A percentile compares a stretch with the other conserved stretches of the same genome.
Evolutionary conservation across 106 monocot species (phyloP).

Genomic region (Apostasia shenzhenica): DNA sequence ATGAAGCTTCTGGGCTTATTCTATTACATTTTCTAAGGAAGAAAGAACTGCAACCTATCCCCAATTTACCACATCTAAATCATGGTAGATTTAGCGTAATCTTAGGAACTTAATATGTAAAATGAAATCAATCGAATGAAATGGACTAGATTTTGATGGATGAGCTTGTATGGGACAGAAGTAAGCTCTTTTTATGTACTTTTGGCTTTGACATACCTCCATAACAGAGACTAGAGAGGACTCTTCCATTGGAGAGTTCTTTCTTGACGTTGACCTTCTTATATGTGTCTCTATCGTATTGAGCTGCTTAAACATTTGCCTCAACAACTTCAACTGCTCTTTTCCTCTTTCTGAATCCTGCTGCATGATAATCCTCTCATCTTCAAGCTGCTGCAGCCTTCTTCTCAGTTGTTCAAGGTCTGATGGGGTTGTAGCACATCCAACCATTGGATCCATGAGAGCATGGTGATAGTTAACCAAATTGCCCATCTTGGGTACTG

Average conservation of each 20-base stretch:
- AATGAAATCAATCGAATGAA: too few species aligned
- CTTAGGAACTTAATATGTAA: too few species aligned
- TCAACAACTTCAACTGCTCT: conserved; percentile 41
- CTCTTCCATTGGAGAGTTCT: conserved; percentile 13
- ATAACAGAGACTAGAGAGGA: conserved; percentile 27
- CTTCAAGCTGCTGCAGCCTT: conserved; percentile 30
- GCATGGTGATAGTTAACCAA: background rate
- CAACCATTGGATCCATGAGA: background rate
- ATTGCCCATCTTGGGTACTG: conserved; percentile 9
- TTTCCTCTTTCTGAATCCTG: conserved; percentile 23
- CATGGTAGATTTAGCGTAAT: too few species aligned
- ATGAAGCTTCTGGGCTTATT: too few species aligned
- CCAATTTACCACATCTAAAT: too few species aligned
- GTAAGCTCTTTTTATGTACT: too few species aligned
- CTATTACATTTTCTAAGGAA: too few species aligned
- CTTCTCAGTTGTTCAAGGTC: conserved; percentile 35
- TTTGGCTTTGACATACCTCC: conserved; percentile 32
- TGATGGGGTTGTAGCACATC: conserved; percentile 2
- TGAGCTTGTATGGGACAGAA: too few species aligned
- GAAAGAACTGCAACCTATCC: too few species aligned
- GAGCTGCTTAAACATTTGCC: conserved; percentile 43
- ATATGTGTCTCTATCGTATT: conserved; percentile 28
- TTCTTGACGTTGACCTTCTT: conserved; percentile 10
- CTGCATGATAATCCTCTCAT: conserved; percentile 19
- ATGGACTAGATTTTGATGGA: too few species aligned